Evolutionary conservation across 768 basidiomycete genomes (phyloP).

Genomic region (Serendipita sp.): DNA sequence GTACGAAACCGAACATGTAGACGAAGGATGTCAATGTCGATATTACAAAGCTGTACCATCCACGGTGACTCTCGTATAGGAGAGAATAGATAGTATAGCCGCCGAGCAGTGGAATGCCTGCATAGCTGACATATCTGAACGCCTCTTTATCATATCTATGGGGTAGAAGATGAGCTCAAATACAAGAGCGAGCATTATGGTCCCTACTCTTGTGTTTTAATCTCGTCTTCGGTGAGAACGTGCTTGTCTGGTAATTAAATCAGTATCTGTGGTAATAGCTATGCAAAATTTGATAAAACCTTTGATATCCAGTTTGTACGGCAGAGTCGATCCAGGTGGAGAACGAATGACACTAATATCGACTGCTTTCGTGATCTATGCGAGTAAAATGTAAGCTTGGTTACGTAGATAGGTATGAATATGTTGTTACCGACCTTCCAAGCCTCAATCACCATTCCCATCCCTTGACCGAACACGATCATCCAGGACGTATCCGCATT

Average conservation of each 20-base stretch:
- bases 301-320: slow-evolving; percentile 68
- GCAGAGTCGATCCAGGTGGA: slow-evolving; percentile 46
- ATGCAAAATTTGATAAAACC: slow-evolving; percentile 29
- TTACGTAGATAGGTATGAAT: neutral
- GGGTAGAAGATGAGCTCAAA: slow-evolving; percentile 3
- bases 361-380: slow-evolving; percentile 74
- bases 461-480: slow-evolving; percentile 80
- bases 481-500: slow-evolving; percentile 94
- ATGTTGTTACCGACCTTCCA: slow-evolving; percentile 57
- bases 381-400: neutral
- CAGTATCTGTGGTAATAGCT: slow-evolving; percentile 7
- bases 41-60: slow-evolving; percentile 95
- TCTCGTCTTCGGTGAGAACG: slow-evolving; percentile 89
- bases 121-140: slow-evolving; percentile 88
- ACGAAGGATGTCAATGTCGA: slow-evolving; percentile 85
- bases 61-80: slow-evolving; percentile 66
- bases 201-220: slow-evolving; percentile 85
- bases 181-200: neutral
- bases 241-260: slow-evolving; percentile 55
- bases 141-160: slow-evolving; percentile 76
- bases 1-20: slow-evolving; percentile 93
- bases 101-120: slow-evolving; percentile 62
- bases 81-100: slow-evolving; percentile 69
- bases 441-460: slow-evolving; percentile 71
- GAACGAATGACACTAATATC: slow-evolving; percentile 57